These are phyloP conservation scores for Blastocystis sp. DNA, from an alignment of 352 stramenopile species.

Conservation along the genomic window DNA sequence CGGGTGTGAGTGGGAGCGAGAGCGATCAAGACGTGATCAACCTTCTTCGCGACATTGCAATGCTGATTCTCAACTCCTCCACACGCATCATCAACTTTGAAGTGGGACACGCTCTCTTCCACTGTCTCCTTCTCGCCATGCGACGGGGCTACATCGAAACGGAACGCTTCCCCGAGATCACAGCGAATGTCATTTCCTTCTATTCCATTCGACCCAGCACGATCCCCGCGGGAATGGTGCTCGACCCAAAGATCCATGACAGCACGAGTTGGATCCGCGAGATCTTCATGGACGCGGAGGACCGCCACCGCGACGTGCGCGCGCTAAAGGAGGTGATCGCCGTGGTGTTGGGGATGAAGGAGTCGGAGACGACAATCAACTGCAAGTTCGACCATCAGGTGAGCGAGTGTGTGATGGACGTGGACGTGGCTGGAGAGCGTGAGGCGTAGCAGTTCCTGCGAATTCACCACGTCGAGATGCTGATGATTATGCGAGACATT, in stretches of 20 bases:
- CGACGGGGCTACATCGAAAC: constrained; percentile 67
- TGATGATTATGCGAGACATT: constrained; percentile 48
- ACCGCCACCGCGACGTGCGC: constrained; percentile 40
- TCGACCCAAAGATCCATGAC: constrained; percentile 1
- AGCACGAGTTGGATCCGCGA: constrained; percentile 37
- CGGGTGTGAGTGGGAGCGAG: constrained; percentile 50
- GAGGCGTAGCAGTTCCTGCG: constrained; percentile 56
- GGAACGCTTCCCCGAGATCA: constrained; percentile 47
- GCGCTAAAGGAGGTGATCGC: constrained; percentile 54
- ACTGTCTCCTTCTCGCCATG: constrained; percentile 25
- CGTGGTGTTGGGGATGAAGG: constrained; percentile 53
- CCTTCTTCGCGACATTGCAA: constrained; percentile 23
- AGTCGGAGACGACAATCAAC: constrained; percentile 32
- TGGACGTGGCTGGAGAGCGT: neutral
- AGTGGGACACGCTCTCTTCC: constrained; percentile 35
- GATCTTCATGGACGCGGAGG: constrained; percentile 36
- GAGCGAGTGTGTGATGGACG: constrained; percentile 58
- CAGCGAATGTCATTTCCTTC: constrained; percentile 46
- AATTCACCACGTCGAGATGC: constrained; percentile 56
- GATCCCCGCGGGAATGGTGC: neutral
- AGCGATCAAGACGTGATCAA: constrained; percentile 53
- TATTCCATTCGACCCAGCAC: neutral
- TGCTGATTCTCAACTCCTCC: constrained; percentile 1
- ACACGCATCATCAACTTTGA: constrained; percentile 42
- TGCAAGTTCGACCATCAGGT: neutral